These are phyloP conservation scores for Hortaea werneckii DNA, from an alignment of 2,329 filamentous ascomycete genomes.

Conservation along the genomic window DNA sequence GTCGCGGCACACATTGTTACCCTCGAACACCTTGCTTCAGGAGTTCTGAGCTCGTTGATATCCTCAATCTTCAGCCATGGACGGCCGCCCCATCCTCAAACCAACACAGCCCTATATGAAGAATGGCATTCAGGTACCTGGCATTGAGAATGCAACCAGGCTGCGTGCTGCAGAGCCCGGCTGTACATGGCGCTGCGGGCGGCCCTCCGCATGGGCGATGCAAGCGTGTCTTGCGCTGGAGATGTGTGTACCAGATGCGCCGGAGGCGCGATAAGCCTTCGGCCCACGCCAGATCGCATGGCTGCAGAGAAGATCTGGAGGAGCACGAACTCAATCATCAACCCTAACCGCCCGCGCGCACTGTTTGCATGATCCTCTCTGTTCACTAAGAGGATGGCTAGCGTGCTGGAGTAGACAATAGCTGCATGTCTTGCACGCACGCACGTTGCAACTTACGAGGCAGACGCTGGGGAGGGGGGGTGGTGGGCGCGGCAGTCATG, in stretches of 20 bases:
- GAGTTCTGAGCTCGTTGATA: too few species aligned
- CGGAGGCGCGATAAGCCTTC: not conserved
- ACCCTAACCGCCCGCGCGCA: not conserved
- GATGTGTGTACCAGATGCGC: not conserved
- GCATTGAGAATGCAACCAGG: not conserved
- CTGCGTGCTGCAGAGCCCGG: not conserved
- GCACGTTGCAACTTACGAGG: too few species aligned
- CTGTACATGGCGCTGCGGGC: not conserved
- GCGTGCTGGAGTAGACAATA: too few species aligned
- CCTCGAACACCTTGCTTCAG: too few species aligned
- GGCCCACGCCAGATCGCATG: not conserved
- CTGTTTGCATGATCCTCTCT: not conserved
- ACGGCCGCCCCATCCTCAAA: not conserved
- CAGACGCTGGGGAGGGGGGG: too few species aligned
- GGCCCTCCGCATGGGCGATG: not conserved
- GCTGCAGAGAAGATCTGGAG: conserved; percentile 2
- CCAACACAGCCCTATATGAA: not conserved
- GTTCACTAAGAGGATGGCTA: too few species aligned
- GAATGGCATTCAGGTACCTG: not conserved
- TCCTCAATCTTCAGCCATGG: not conserved
- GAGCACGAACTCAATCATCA: not conserved
- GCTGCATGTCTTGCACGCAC: too few species aligned
- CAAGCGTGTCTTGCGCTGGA: not conserved
- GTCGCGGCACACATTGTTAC: too few species aligned
- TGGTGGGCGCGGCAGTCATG: too few species aligned